A percentile compares a stretch with the other conserved stretches of the same genome.
Evolutionary conservation across 441 rosid species (phyloP).

Genomic region (Corymbia citriodora): DNA sequence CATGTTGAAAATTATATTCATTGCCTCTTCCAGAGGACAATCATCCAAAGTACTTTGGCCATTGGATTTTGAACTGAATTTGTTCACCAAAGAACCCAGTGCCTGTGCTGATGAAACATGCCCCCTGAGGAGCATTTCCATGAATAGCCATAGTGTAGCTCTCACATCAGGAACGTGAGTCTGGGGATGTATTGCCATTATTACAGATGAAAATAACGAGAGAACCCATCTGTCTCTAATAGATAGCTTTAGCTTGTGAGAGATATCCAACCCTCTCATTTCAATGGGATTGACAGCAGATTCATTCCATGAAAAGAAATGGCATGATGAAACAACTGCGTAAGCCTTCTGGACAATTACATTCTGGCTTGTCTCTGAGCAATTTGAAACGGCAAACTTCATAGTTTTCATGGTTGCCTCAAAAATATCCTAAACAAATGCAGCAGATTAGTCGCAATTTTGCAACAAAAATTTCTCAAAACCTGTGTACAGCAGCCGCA

Average conservation of each 20-base stretch:
- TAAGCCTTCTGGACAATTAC: constrained; percentile 55
- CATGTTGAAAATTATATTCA: constrained; percentile 45
- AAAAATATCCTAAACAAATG: constrained; percentile 49
- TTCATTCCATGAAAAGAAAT: constrained; percentile 36
- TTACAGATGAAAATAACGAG: constrained; percentile 68
- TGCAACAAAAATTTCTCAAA: not conserved
- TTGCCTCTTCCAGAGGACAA: constrained; percentile 63
- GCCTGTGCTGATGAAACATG: constrained; percentile 73
- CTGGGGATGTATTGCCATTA: constrained; percentile 63
- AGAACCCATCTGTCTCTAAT: constrained; percentile 59
- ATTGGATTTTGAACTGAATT: constrained; percentile 37
- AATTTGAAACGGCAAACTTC: constrained; percentile 63
- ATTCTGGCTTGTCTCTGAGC: constrained; percentile 61
- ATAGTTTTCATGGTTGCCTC: constrained; percentile 58
- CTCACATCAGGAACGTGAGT: constrained; percentile 56
- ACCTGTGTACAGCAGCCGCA: not conserved
- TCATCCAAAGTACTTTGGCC: constrained; percentile 18
- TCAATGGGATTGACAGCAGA: constrained; percentile 19
- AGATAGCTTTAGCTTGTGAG: constrained; percentile 24
- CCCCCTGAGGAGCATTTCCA: constrained; percentile 46
- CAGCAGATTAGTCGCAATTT: constrained; percentile 2
- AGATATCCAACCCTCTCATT: constrained; percentile 25
- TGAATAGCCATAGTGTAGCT: constrained; percentile 32
- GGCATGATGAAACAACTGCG: constrained; percentile 39
- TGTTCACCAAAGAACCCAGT: constrained; percentile 77